A percentile compares a stretch with the other conserved stretches of the same genome.
Conservation (phyloP, 1,284 basidiomycete species). For the Tilletia indica region DNA sequence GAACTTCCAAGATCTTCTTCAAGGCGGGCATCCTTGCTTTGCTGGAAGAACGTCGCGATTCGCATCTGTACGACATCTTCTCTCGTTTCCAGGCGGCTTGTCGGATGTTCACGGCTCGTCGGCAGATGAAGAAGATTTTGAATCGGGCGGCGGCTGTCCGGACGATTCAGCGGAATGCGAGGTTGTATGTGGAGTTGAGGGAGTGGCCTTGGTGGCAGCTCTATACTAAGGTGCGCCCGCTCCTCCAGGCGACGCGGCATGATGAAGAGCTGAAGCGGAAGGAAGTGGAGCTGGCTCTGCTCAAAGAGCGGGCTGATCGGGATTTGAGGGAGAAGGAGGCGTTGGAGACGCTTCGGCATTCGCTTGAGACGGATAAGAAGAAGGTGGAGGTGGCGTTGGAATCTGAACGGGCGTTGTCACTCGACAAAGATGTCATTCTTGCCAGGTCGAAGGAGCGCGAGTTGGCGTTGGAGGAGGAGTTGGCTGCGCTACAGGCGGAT, state of each 20-base stretch:
- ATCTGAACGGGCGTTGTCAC: constrained; percentile 73
- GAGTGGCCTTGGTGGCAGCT: constrained; percentile 99
- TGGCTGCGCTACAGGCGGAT: constrained; percentile 75
- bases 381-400: constrained; percentile 74
- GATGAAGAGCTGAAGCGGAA: constrained; percentile 89
- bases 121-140: constrained; percentile 91
- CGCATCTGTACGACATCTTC: constrained; percentile 82
- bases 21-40: constrained; percentile 98
- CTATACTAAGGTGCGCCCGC: constrained; percentile 85
- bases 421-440: constrained; percentile 83
- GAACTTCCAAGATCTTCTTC: constrained; percentile 98
- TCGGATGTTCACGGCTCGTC: constrained; percentile 77
- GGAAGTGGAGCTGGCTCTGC: constrained; percentile 76
- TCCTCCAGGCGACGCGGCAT: constrained; percentile 85
- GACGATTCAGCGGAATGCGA: constrained; percentile 89
- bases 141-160: constrained; percentile 87
- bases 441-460: constrained; percentile 82
- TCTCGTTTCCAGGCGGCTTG: constrained; percentile 81
- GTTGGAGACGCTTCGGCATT: constrained; percentile 42
- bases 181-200: constrained; percentile 74
- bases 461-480: constrained; percentile 78
- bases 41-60: constrained; percentile 87
- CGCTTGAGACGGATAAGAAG: constrained; percentile 45
- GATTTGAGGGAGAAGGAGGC: constrained; percentile 49
- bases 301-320: constrained; percentile 50